These are phyloP conservation scores for Scheffersomyces segobiensis DNA, from an alignment of 1,139 yeast species.

Conservation along the genomic window DNA sequence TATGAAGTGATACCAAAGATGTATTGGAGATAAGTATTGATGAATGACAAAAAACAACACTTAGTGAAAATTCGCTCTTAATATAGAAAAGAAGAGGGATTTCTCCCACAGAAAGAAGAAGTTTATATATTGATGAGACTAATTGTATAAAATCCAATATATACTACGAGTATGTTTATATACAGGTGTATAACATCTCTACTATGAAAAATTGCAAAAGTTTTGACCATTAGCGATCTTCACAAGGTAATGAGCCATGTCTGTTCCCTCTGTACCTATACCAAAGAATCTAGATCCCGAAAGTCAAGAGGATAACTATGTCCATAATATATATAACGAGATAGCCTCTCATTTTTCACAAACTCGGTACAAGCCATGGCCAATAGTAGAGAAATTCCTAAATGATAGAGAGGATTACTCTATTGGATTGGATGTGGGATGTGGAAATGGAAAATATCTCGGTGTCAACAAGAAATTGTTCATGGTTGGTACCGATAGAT, in stretches of 20 bases:
- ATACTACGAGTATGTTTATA: no score
- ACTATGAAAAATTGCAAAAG: background rate
- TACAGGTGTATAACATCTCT: background rate
- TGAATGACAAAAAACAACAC: no score
- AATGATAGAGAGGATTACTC: constrained; percentile 31
- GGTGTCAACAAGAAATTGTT: constrained; percentile 65
- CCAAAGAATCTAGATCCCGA: constrained; percentile 42
- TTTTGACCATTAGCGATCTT: background rate
- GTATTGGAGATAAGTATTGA: no score
- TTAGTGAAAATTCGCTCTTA: no score
- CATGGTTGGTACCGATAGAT: constrained; percentile 82
- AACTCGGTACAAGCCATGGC: constrained; percentile 97
- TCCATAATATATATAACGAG: constrained; percentile 86
- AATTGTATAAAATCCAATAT: no score
- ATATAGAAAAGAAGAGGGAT: no score
- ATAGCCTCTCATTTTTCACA: constrained; percentile 92
- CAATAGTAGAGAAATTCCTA: constrained; percentile 79
- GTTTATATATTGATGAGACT: no score
- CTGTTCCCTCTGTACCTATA: constrained; percentile 34
- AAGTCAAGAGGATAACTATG: constrained; percentile 71
- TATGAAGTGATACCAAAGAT: no score
- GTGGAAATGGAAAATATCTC: constrained; percentile 94
- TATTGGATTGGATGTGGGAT: constrained; percentile 75
- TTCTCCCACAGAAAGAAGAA: no score
- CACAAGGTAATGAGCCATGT: constrained; percentile 15